These are phyloP conservation scores for Apophysomyces elegans DNA, from an alignment of 371 early-diverging fungal genomes.

Conservation along the genomic window DNA sequence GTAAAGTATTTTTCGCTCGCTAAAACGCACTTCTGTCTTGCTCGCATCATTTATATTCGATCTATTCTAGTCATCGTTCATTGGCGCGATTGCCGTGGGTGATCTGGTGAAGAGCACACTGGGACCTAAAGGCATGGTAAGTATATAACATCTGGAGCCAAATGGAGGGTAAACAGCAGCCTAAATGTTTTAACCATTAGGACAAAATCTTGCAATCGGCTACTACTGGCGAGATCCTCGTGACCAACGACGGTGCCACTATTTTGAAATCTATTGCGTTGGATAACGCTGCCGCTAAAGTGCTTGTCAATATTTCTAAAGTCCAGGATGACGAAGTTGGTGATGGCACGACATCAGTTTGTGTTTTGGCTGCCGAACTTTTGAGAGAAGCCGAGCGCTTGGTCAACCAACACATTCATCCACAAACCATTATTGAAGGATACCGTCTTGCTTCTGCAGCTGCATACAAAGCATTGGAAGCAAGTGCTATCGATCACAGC, in stretches of 20 bases:
- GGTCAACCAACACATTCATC: constrained; percentile 95
- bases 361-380: constrained; percentile 97
- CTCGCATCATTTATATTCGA: neutral
- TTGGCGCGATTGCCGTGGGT: constrained; percentile 95
- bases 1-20: constrained; percentile 43
- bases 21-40: neutral
- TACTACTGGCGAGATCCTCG: constrained; percentile 83
- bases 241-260: constrained; percentile 99
- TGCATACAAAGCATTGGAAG: constrained; percentile 88
- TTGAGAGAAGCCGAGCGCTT: constrained; percentile 97
- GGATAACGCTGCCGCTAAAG: constrained; percentile 98
- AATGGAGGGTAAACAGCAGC: constrained; percentile 1
- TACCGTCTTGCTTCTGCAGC: constrained; percentile 92
- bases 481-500: constrained; percentile 84
- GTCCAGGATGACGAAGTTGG: constrained; percentile 99
- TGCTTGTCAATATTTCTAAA: constrained; percentile 97
- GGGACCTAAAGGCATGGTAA: constrained; percentile 88
- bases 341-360: constrained; percentile 99
- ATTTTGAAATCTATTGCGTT: constrained; percentile 98
- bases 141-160: constrained; percentile 9
- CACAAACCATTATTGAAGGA: constrained; percentile 98
- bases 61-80: constrained; percentile 77
- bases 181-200: constrained; percentile 45
- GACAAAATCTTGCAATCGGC: constrained; percentile 98
- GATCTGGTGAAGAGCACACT: constrained; percentile 96